phyloP scores from a whole-genome alignment of 345 rosid genomes.

The Eucalyptus marginata region DNA sequence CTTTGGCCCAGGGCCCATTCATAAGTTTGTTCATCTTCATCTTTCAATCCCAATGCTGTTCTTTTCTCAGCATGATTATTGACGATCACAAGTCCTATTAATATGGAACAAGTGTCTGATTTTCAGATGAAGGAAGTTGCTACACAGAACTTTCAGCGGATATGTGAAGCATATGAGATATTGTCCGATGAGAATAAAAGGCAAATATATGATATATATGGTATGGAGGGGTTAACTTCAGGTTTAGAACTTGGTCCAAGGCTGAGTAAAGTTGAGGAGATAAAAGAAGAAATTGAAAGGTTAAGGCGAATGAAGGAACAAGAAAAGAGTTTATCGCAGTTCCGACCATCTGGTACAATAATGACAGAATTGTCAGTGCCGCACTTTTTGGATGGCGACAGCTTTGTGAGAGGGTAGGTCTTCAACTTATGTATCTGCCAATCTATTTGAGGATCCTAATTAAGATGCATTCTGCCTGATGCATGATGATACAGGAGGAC shows the following conservation, averaged over 20 bases:
- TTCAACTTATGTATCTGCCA: background rate
- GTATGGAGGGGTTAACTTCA: slow-evolving; percentile 82
- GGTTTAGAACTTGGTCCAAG: slow-evolving; percentile 88
- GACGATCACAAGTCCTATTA: background rate
- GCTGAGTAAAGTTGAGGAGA: slow-evolving; percentile 71
- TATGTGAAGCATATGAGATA: slow-evolving; percentile 87
- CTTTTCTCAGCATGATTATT: background rate
- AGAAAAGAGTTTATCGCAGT: slow-evolving; percentile 50
- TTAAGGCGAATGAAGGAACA: slow-evolving; percentile 50
- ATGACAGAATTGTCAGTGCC: slow-evolving; percentile 63
- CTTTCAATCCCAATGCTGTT: background rate
- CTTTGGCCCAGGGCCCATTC: background rate
- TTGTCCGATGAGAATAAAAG: slow-evolving; percentile 75
- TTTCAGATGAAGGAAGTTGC: slow-evolving; percentile 88
- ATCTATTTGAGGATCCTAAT: background rate
- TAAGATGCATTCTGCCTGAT: background rate
- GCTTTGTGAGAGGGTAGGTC: slow-evolving; percentile 80
- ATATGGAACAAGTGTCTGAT: background rate
- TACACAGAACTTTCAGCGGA: slow-evolving; percentile 77
- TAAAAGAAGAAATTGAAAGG: slow-evolving; percentile 78
- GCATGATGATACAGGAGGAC: background rate
- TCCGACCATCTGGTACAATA: slow-evolving; percentile 61
- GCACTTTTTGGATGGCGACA: slow-evolving; percentile 58
- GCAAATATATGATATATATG: slow-evolving; percentile 81
- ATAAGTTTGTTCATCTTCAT: background rate